These are phyloP conservation scores for Viridothelium virens DNA, from an alignment of 495 filamentous ascomycete genomes.

Conservation along the genomic window DNA sequence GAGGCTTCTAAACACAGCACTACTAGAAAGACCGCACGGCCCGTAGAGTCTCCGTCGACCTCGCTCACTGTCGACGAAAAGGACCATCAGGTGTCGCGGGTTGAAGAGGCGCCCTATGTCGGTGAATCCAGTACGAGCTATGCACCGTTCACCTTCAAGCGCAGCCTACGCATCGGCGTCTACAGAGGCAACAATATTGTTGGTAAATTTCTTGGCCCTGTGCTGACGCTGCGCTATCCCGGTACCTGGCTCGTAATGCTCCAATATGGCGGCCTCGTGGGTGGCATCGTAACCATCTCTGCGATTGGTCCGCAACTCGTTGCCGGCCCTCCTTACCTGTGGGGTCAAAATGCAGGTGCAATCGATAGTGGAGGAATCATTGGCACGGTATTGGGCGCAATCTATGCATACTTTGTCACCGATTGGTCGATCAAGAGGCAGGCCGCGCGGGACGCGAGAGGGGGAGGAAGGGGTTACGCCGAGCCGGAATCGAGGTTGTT, in stretches of 20 bases:
- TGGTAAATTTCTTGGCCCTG: slow-evolving; percentile 25
- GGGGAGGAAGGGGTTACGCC: slow-evolving; percentile 22
- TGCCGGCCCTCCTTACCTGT: slow-evolving; percentile 29
- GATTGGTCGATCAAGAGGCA: slow-evolving; percentile 21
- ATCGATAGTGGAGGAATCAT: slow-evolving; percentile 26
- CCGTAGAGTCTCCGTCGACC: neutral
- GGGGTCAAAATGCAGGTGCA: slow-evolving; percentile 26
- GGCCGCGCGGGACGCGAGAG: slow-evolving; percentile 21
- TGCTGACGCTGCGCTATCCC: slow-evolving; percentile 24
- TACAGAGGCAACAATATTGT: slow-evolving; percentile 20
- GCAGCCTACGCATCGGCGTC: slow-evolving; percentile 20
- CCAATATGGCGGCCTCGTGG: slow-evolving; percentile 31
- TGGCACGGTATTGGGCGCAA: slow-evolving; percentile 22
- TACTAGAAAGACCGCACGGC: slow-evolving; percentile 3
- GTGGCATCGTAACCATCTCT: slow-evolving; percentile 26
- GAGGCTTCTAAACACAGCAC: slow-evolving; percentile 1
- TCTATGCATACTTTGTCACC: slow-evolving; percentile 25
- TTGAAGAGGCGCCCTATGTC: slow-evolving; percentile 12
- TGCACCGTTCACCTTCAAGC: slow-evolving; percentile 17
- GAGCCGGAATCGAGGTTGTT: slow-evolving; percentile 29
- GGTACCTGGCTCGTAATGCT: slow-evolving; percentile 29
- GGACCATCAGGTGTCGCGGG: neutral
- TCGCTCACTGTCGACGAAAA: slow-evolving; percentile 6
- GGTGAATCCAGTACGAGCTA: slow-evolving; percentile 10
- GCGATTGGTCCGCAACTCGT: slow-evolving; percentile 27